A percentile compares a stretch with the other conserved stretches of the same genome.
Conservation (phyloP, 768 basidiomycete species). For the Rickenella mellea region DNA sequence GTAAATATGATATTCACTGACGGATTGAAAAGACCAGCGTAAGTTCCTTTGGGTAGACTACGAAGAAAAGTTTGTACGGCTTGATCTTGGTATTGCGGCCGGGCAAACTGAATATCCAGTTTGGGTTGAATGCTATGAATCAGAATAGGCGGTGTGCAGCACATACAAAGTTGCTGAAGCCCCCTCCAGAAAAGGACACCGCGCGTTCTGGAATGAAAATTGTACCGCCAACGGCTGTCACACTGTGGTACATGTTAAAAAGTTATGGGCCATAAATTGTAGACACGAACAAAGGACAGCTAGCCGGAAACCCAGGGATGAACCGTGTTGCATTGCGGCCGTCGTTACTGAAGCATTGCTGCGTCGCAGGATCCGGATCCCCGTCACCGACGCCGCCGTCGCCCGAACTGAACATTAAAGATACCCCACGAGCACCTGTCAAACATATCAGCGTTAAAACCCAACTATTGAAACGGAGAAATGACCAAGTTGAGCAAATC, state of each 20-base stretch:
- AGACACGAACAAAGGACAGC: slow-evolving; percentile 29
- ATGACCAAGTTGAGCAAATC: slow-evolving; percentile 55
- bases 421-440: slow-evolving; percentile 54
- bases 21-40: slow-evolving; percentile 53
- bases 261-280: not conserved
- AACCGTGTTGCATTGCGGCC: slow-evolving; percentile 46
- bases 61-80: slow-evolving; percentile 36
- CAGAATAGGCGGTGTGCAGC: not conserved
- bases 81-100: slow-evolving; percentile 43
- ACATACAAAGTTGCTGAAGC: slow-evolving; percentile 61
- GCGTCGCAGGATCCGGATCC: slow-evolving; percentile 38
- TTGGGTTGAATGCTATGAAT: not conserved
- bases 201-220: slow-evolving; percentile 48
- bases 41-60: slow-evolving; percentile 36
- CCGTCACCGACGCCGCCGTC: slow-evolving; percentile 65
- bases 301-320: slow-evolving; percentile 46
- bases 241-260: slow-evolving; percentile 25
- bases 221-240: slow-evolving; percentile 68
- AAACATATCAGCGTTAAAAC: not conserved
- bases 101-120: slow-evolving; percentile 31
- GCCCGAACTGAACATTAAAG: slow-evolving; percentile 56
- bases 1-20: slow-evolving; percentile 20
- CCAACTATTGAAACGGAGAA: not conserved
- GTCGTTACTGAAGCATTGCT: slow-evolving; percentile 50
- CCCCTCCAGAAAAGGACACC: slow-evolving; percentile 57